Evolutionary conservation across 148 eudicot genomes (phyloP).

Genomic region (Fagopyrum esculentum): DNA sequence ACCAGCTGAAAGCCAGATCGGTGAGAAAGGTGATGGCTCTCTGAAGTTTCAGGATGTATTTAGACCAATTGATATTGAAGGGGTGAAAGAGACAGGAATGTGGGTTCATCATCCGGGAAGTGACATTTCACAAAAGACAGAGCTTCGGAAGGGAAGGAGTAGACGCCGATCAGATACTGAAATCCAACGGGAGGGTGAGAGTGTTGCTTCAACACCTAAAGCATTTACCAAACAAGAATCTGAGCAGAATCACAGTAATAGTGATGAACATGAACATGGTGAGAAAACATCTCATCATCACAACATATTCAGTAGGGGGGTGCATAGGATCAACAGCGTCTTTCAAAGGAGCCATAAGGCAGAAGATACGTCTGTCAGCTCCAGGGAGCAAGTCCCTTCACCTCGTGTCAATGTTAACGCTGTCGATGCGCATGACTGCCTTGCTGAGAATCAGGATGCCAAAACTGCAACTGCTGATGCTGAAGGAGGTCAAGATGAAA

Average conservation of each 20-base stretch:
- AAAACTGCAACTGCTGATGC: slow-evolving; percentile 2
- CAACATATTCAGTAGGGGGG: slow-evolving; percentile 40
- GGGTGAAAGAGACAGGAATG: slow-evolving; percentile 64
- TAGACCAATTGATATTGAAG: slow-evolving; percentile 65
- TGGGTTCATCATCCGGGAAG: slow-evolving; percentile 89
- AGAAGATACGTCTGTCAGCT: slow-evolving; percentile 20
- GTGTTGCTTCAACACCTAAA: slow-evolving; percentile 25
- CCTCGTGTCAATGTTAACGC: slow-evolving; percentile 46
- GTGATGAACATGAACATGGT: slow-evolving; percentile 20
- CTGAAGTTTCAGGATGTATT: slow-evolving; percentile 26
- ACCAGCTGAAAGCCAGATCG: slow-evolving; percentile 22
- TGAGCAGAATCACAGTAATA: slow-evolving; percentile 17
- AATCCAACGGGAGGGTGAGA: slow-evolving; percentile 21
- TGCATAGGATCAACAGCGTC: slow-evolving; percentile 37
- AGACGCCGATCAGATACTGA: slow-evolving; percentile 29
- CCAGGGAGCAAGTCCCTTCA: slow-evolving; percentile 25
- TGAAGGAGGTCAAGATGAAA: background rate
- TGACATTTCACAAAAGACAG: slow-evolving; percentile 59
- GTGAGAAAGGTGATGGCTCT: slow-evolving; percentile 15
- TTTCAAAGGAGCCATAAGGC: slow-evolving; percentile 38
- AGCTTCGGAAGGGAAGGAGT: slow-evolving; percentile 66
- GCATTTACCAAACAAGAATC: slow-evolving; percentile 22
- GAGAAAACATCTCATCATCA: slow-evolving; percentile 22
- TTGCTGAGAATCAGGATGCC: too few species aligned
- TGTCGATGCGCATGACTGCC: background rate